These are phyloP conservation scores for Populus nigra DNA, from an alignment of 345 rosid species.

Conservation along the genomic window DNA sequence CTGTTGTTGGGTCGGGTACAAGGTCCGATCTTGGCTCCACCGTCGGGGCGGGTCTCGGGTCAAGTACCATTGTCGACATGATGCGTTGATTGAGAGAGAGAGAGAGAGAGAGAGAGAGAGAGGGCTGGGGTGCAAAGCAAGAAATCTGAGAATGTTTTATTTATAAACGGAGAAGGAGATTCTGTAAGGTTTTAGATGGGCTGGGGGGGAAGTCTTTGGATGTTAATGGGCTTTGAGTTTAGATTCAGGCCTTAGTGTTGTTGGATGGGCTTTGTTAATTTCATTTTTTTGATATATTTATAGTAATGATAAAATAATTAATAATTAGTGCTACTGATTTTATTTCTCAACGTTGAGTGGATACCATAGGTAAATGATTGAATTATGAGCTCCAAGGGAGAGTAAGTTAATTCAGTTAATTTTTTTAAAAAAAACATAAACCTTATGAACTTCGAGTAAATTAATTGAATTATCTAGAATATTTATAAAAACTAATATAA, in stretches of 20 bases:
- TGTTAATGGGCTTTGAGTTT: background rate
- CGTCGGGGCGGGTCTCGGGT: conserved; percentile 45
- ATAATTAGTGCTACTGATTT: no score
- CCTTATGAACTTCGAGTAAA: no score
- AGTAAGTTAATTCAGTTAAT: no score
- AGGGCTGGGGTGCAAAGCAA: background rate
- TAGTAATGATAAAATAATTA: no score
- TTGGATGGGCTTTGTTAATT: no score
- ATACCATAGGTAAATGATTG: no score
- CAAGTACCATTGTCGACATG: conserved; percentile 51
- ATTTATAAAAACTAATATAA: no score
- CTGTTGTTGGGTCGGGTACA: background rate
- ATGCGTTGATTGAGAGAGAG: conserved; percentile 14
- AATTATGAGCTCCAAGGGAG: no score
- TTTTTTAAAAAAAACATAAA: no score
- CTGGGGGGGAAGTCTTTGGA: background rate
- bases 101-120: background rate
- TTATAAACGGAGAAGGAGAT: background rate
- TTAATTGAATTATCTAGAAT: no score
- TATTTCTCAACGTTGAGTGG: no score
- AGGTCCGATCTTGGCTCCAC: conserved; percentile 16
- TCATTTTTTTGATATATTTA: no score
- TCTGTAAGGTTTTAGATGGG: background rate
- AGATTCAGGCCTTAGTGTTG: background rate
- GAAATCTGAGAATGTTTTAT: background rate